A percentile compares a stretch with the other conserved stretches of the same genome.
phyloP scores from a whole-genome alignment of 768 basidiomycete genomes.

The Termitomyces bulborhizus region DNA sequence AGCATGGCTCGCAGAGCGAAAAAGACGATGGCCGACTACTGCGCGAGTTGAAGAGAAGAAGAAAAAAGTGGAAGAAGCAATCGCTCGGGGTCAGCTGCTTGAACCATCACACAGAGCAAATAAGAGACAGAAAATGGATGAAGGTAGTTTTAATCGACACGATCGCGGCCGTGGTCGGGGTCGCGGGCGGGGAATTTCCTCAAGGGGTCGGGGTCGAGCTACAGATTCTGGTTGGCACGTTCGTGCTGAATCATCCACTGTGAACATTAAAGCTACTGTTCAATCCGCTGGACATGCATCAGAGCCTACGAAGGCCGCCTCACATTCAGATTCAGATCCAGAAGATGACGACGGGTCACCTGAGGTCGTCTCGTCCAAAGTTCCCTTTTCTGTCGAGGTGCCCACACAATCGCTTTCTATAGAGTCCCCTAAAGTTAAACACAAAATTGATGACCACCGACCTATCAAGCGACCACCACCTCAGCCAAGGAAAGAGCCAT shows the following conservation, averaged over 20 bases:
- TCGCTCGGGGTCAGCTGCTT: conserved; percentile 70
- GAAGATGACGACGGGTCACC: conserved; percentile 42
- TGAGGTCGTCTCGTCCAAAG: conserved; percentile 55
- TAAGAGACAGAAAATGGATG: conserved; percentile 36
- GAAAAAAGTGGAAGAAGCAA: conserved; percentile 69
- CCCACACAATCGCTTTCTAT: background rate
- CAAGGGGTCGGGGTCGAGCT: conserved; percentile 5
- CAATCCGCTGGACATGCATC: background rate
- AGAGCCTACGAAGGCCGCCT: background rate
- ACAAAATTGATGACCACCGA: background rate
- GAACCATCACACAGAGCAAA: conserved; percentile 25
- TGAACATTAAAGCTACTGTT: background rate
- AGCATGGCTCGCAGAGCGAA: conserved; percentile 87
- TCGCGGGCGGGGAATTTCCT: conserved; percentile 9
- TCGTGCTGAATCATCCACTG: background rate
- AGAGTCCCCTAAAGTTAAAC: background rate
- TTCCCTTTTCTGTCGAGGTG: conserved; percentile 2
- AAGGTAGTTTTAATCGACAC: conserved; percentile 8
- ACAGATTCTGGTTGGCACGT: conserved; percentile 18
- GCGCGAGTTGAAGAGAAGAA: conserved; percentile 74
- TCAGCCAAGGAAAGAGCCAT: conserved; percentile 34
- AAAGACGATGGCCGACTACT: conserved; percentile 75
- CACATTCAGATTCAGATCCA: conserved; percentile 10
- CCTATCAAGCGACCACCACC: conserved; percentile 6
- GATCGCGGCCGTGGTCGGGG: conserved; percentile 20